Conservation (phyloP, 1,284 basidiomycete genomes). For the Cryptococcus sp. region DNA sequence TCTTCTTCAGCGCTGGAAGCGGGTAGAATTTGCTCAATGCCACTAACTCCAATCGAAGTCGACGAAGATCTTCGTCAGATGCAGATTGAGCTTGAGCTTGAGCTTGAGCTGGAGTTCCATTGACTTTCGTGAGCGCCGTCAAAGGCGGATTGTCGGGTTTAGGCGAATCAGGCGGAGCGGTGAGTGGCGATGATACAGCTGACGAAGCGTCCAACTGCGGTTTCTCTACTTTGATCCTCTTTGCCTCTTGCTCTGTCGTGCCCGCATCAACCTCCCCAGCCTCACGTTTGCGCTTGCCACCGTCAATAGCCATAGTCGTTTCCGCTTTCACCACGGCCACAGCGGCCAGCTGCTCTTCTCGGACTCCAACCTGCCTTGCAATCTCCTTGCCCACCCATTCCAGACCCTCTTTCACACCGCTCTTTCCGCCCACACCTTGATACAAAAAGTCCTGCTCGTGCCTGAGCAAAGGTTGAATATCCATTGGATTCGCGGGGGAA, state of each 20-base stretch:
- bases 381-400: conserved; percentile 37
- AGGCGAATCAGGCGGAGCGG: conserved; percentile 14
- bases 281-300: conserved; percentile 1
- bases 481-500: conserved; percentile 31
- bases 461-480: conserved; percentile 39
- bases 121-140: neutral
- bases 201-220: neutral
- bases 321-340: neutral
- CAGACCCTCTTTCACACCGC: conserved; percentile 33
- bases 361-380: conserved; percentile 8
- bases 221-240: conserved; percentile 11
- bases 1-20: conserved; percentile 44
- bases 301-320: neutral
- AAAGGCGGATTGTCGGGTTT: neutral
- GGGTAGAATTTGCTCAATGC: conserved; percentile 50
- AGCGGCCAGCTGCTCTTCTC: neutral
- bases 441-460: conserved; percentile 40
- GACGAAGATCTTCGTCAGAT: conserved; percentile 20
- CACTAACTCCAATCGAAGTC: conserved; percentile 44
- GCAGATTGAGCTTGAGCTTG: neutral
- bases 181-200: conserved; percentile 20
- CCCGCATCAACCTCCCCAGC: neutral
- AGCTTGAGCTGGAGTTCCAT: neutral
- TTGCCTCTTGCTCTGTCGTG: conserved; percentile 1
- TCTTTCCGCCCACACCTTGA: conserved; percentile 35